Conservation (phyloP, 1,139 yeast species). For the Protomyces gravidus region DNA sequence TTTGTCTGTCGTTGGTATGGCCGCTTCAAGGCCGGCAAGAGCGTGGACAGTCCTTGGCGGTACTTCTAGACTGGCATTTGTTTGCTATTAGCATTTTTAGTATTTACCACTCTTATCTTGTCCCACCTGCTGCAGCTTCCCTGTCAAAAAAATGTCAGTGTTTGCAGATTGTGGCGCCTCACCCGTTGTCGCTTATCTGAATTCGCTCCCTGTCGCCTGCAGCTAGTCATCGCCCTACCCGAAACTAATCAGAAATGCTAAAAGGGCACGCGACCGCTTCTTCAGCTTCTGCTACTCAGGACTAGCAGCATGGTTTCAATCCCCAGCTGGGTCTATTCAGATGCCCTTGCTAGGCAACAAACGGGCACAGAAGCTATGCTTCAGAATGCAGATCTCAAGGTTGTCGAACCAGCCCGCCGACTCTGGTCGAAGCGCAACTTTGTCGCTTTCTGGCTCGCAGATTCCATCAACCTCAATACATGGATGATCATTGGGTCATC, state of each 20-base stretch:
- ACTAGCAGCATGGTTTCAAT: conserved; percentile 2
- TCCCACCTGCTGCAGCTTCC: too few relatives aligned
- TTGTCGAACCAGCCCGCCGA: conserved; percentile 25
- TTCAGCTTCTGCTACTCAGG: too few relatives aligned
- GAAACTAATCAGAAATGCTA: too few relatives aligned
- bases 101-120: too few relatives aligned
- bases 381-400: conserved; percentile 19
- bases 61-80: conserved; percentile 16
- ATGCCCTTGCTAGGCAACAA: conserved; percentile 11
- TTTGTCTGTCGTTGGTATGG: conserved; percentile 23
- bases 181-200: too few relatives aligned
- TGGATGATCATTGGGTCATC: conserved; percentile 58
- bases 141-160: too few relatives aligned
- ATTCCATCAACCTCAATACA: conserved; percentile 72
- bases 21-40: conserved; percentile 12
- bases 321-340: conserved; percentile 19
- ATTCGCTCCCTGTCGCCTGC: too few relatives aligned
- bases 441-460: conserved; percentile 34
- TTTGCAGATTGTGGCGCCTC: too few relatives aligned
- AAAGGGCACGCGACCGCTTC: too few relatives aligned
- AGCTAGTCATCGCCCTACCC: too few relatives aligned
- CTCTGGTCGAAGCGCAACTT: conserved; percentile 32
- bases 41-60: conserved; percentile 20
- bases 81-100: too few relatives aligned
- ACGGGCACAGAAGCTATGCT: conserved; percentile 25